Percentiles rank a stretch among this genome's conserved stretches.
These are phyloP conservation scores for Lentinula edodes DNA, from an alignment of 768 basidiomycete species.

Conservation along the genomic window DNA sequence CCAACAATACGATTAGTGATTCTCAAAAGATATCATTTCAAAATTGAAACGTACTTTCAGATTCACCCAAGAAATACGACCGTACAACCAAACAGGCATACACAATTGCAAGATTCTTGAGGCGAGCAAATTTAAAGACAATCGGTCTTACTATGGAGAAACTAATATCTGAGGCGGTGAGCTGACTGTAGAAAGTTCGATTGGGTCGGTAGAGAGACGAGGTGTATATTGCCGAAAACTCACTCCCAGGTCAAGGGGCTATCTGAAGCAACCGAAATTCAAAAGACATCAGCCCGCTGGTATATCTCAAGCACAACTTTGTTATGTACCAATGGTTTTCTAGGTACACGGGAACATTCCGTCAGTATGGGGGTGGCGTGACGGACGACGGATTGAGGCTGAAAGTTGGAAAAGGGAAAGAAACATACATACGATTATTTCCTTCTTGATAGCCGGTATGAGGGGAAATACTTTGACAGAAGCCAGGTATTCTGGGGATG, in stretches of 20 bases:
- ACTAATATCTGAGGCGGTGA: constrained; percentile 80
- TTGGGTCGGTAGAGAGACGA: neutral
- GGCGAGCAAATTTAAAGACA: constrained; percentile 57
- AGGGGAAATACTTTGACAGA: constrained; percentile 77
- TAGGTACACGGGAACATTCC: constrained; percentile 5
- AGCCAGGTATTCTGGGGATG: constrained; percentile 51
- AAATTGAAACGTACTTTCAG: neutral
- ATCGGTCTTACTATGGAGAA: constrained; percentile 75
- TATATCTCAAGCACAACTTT: constrained; percentile 15
- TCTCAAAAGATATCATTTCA: neutral
- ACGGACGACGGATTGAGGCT: constrained; percentile 14
- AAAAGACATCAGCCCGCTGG: neutral
- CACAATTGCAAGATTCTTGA: constrained; percentile 43
- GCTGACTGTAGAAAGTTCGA: constrained; percentile 42
- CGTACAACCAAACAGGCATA: constrained; percentile 74
- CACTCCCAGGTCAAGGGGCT: constrained; percentile 78
- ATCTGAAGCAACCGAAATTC: constrained; percentile 34
- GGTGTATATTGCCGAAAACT: constrained; percentile 22
- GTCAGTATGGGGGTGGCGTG: neutral
- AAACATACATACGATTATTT: constrained; percentile 51
- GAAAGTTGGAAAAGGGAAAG: constrained; percentile 9
- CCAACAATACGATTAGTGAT: too few relatives aligned
- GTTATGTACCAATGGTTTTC: constrained; percentile 39
- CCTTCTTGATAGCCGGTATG: constrained; percentile 65
- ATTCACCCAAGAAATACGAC: constrained; percentile 64